Percentiles rank a stretch among this genome's conserved stretches.
phyloP scores from a whole-genome alignment of 768 basidiomycete genomes.

The Pluteus cervinus region DNA sequence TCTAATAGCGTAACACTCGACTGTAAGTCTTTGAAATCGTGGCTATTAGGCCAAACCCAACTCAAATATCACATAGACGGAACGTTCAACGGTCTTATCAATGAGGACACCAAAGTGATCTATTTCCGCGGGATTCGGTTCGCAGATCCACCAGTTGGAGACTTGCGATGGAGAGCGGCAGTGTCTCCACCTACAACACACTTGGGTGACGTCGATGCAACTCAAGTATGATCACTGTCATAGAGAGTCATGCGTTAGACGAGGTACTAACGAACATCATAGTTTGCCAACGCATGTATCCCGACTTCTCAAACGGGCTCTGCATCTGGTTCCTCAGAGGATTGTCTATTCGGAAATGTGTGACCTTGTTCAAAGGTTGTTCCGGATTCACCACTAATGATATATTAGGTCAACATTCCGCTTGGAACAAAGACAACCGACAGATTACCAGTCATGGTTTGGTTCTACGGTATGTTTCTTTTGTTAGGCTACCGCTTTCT shows the following conservation, averaged over 20 bases:
- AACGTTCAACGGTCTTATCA: slow-evolving; percentile 26
- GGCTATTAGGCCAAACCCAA: too few relatives aligned
- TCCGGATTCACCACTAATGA: neutral
- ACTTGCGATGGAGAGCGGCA: slow-evolving; percentile 34
- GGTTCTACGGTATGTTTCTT: slow-evolving; percentile 30
- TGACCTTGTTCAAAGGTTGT: slow-evolving; percentile 1
- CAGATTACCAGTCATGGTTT: slow-evolving; percentile 32
- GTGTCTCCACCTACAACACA: slow-evolving; percentile 30
- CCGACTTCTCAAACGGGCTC: slow-evolving; percentile 22
- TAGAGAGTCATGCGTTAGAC: neutral
- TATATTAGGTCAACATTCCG: slow-evolving; percentile 28
- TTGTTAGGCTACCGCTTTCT: neutral
- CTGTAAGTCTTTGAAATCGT: too few relatives aligned
- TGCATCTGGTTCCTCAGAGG: slow-evolving; percentile 27
- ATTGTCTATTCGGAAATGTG: slow-evolving; percentile 40
- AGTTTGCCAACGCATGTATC: slow-evolving; percentile 32
- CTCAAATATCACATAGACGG: too few relatives aligned
- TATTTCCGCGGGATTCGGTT: slow-evolving; percentile 36
- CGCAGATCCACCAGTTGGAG: slow-evolving; percentile 36
- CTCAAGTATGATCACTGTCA: slow-evolving; percentile 16
- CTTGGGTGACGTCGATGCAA: slow-evolving; percentile 31
- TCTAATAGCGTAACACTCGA: too few relatives aligned
- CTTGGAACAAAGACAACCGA: slow-evolving; percentile 14
- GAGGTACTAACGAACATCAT: neutral
- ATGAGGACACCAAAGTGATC: slow-evolving; percentile 24